Evolutionary conservation across 257 asterid species (phyloP).

Genomic region (Orobanche coerulescens): DNA sequence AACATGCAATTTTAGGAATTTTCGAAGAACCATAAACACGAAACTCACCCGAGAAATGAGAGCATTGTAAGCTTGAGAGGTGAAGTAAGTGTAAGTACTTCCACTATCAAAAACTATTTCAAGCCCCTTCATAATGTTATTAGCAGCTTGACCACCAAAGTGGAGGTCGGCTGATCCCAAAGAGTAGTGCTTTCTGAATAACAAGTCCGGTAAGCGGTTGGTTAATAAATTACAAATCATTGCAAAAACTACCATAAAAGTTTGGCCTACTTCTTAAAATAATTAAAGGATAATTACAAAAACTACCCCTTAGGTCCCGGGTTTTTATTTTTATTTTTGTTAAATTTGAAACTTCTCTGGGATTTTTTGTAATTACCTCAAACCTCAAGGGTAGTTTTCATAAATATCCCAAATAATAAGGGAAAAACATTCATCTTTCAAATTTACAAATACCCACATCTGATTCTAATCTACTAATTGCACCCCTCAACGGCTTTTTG

Average conservation of each 20-base stretch:
- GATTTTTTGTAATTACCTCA: too few relatives aligned
- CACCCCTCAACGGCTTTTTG: too few relatives aligned
- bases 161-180: slow-evolving; percentile 47
- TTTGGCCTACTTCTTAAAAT: too few relatives aligned
- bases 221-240: background rate
- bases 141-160: slow-evolving; percentile 37
- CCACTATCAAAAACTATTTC: slow-evolving; percentile 57
- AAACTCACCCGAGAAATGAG: slow-evolving; percentile 39
- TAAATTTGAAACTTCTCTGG: too few relatives aligned
- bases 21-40: background rate
- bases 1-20: background rate
- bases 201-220: slow-evolving; percentile 4
- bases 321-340: too few relatives aligned
- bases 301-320: too few relatives aligned
- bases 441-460: too few relatives aligned
- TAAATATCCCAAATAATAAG: background rate
- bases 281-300: too few relatives aligned
- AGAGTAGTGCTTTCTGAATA: slow-evolving; percentile 44
- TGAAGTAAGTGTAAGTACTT: slow-evolving; percentile 61
- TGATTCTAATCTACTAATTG: too few relatives aligned
- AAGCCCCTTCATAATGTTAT: slow-evolving; percentile 45
- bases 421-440: too few relatives aligned
- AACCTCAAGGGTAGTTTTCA: background rate
- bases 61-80: slow-evolving; percentile 38
- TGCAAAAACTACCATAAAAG: background rate